Conservation (phyloP, 1,284 basidiomycete species). For the Stygiomarasmius scandens region DNA sequence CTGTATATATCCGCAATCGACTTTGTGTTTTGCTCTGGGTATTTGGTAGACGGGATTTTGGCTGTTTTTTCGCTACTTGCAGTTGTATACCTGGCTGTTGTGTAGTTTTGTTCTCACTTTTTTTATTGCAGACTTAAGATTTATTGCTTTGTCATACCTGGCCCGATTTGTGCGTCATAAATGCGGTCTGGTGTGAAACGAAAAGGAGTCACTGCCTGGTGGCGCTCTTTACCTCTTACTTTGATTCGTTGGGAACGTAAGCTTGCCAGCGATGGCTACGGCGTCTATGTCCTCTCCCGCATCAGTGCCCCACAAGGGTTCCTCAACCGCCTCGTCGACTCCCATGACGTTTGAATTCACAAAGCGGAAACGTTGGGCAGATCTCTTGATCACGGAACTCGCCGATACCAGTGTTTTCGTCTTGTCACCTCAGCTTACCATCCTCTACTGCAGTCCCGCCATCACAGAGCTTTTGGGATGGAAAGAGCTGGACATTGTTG, state of each 20-base stretch:
- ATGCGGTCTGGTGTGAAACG: not conserved
- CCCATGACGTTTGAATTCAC: slow-evolving; percentile 71
- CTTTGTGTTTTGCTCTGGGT: not conserved
- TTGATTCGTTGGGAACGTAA: not conserved
- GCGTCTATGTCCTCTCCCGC: not conserved
- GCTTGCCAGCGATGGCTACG: not conserved
- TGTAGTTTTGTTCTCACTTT: slow-evolving; percentile 3
- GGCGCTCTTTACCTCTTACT: not conserved
- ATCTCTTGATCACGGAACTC: slow-evolving; percentile 77
- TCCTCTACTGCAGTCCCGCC: slow-evolving; percentile 74
- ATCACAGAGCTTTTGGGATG: slow-evolving; percentile 75
- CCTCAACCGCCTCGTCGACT: not conserved
- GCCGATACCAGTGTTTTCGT: slow-evolving; percentile 74
- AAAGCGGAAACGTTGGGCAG: slow-evolving; percentile 84
- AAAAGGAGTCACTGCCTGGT: not conserved
- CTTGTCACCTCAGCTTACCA: slow-evolving; percentile 58
- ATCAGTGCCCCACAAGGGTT: not conserved
- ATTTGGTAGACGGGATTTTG: not conserved
- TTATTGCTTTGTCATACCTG: not conserved
- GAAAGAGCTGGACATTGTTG: slow-evolving; percentile 72
- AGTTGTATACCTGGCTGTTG: not conserved
- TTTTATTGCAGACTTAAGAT: not conserved
- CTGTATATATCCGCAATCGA: not conserved
- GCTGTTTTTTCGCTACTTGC: not conserved
- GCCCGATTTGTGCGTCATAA: too few relatives aligned